These are phyloP conservation scores for Chaetomium sp. DNA, from an alignment of 2,329 filamentous ascomycete species.

Conservation along the genomic window DNA sequence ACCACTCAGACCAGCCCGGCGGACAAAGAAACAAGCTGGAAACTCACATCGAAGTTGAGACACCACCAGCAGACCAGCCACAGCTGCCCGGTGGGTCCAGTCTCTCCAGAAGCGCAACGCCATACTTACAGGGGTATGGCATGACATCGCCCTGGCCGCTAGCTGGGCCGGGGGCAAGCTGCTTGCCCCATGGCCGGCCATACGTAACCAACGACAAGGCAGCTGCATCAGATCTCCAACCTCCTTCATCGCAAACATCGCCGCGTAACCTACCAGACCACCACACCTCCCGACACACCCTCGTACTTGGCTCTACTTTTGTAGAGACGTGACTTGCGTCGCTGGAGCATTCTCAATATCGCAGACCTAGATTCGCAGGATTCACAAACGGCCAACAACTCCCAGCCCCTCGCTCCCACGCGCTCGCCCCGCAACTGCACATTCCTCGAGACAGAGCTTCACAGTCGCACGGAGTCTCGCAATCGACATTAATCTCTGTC, in stretches of 20 bases:
- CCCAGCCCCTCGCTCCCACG: too few species aligned
- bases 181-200: slow-evolving; percentile 8
- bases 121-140: neutral
- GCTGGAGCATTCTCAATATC: neutral
- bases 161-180: slow-evolving; percentile 13
- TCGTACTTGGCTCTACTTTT: neutral
- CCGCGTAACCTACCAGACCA: neutral
- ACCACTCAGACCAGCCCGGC: neutral
- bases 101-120: too few species aligned
- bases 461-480: neutral
- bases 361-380: too few species aligned
- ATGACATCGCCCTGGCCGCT: neutral
- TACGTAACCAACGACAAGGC: slow-evolving; percentile 23
- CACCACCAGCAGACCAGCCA: too few species aligned
- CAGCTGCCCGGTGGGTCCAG: too few species aligned
- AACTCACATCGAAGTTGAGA: too few species aligned
- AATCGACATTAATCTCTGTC: neutral
- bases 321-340: neutral
- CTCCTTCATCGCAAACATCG: slow-evolving; percentile 2
- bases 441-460: too few species aligned
- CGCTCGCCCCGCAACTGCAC: too few species aligned
- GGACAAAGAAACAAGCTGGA: neutral
- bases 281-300: too few species aligned
- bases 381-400: neutral
- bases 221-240: slow-evolving; percentile 9